Percentiles rank a stretch among this genome's conserved stretches.
These are phyloP conservation scores for Candida orba DNA, from an alignment of 805 yeast genomes.

Conservation along the genomic window DNA sequence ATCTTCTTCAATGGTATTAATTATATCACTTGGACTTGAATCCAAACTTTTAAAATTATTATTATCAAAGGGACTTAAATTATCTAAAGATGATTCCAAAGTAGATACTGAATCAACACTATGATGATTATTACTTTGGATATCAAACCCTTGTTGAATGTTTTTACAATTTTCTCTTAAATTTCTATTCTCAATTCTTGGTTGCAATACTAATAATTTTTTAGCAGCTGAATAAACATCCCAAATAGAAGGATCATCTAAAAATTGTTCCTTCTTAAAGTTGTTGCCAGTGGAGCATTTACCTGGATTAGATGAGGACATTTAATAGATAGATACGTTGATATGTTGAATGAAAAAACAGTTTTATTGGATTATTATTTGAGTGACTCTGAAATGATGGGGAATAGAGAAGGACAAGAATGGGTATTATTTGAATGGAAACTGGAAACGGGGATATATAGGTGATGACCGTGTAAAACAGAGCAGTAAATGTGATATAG, in stretches of 20 bases:
- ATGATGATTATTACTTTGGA: constrained; percentile 1
- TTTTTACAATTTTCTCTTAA: constrained; percentile 23
- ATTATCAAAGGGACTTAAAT: not conserved
- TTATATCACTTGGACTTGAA: constrained; percentile 4
- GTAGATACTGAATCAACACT: constrained; percentile 3
- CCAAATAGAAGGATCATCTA: constrained; percentile 23
- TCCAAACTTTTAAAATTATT: constrained; percentile 19
- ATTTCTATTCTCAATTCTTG: constrained; percentile 25
- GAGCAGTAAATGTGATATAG: too few relatives aligned
- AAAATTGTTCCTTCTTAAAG: not conserved
- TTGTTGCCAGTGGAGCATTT: not conserved
- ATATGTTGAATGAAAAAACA: too few relatives aligned
- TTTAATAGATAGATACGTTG: too few relatives aligned
- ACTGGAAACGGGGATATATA: too few relatives aligned
- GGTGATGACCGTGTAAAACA: too few relatives aligned
- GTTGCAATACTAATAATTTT: constrained; percentile 23
- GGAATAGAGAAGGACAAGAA: too few relatives aligned
- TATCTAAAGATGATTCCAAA: constrained; percentile 9
- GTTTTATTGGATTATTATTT: too few relatives aligned
- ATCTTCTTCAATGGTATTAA: not conserved
- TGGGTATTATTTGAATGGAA: too few relatives aligned
- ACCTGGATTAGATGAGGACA: not conserved
- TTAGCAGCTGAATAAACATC: constrained; percentile 27
- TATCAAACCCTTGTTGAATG: constrained; percentile 8
- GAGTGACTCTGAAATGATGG: too few relatives aligned